Percentiles rank a stretch among this genome's conserved stretches.
phyloP scores from a whole-genome alignment of 345 rosid genomes.

The Gossypium raimondii region DNA sequence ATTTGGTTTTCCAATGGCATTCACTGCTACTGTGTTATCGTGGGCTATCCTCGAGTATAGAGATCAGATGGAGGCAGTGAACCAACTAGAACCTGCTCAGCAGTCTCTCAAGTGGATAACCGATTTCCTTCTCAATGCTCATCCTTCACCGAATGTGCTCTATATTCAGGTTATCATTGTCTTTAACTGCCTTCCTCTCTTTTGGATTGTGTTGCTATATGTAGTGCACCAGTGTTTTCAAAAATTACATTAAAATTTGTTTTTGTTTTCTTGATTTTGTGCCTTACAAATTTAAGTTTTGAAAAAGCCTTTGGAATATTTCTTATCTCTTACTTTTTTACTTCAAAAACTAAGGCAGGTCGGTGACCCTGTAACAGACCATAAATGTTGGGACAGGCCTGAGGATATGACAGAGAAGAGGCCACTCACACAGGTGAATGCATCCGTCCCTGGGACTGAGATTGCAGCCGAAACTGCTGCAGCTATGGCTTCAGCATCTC shows the following conservation, averaged over 20 bases:
- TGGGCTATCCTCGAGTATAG: slow-evolving; percentile 98
- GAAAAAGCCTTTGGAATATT: no score
- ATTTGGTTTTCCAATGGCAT: slow-evolving; percentile 96
- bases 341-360: slow-evolving; percentile 46
- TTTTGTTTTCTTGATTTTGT: background rate
- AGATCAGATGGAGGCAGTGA: slow-evolving; percentile 78
- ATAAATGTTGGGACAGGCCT: slow-evolving; percentile 91
- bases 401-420: slow-evolving; percentile 76
- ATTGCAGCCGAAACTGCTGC: slow-evolving; percentile 99
- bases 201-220: background rate
- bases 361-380: slow-evolving; percentile 76
- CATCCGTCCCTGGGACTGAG: slow-evolving; percentile 71
- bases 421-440: slow-evolving; percentile 64
- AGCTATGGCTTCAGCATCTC: slow-evolving; percentile 91
- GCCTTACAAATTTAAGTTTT: background rate
- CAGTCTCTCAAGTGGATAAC: slow-evolving; percentile 87
- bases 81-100: slow-evolving; percentile 61
- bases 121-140: slow-evolving; percentile 79
- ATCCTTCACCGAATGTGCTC: slow-evolving; percentile 63
- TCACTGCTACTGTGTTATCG: slow-evolving; percentile 75
- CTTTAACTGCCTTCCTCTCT: background rate
- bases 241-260: background rate
- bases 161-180: slow-evolving; percentile 62
- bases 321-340: background rate
- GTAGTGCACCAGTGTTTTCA: background rate